These are phyloP conservation scores for Leccinum solheimii DNA, from an alignment of 1,284 basidiomycete species.

Conservation along the genomic window DNA sequence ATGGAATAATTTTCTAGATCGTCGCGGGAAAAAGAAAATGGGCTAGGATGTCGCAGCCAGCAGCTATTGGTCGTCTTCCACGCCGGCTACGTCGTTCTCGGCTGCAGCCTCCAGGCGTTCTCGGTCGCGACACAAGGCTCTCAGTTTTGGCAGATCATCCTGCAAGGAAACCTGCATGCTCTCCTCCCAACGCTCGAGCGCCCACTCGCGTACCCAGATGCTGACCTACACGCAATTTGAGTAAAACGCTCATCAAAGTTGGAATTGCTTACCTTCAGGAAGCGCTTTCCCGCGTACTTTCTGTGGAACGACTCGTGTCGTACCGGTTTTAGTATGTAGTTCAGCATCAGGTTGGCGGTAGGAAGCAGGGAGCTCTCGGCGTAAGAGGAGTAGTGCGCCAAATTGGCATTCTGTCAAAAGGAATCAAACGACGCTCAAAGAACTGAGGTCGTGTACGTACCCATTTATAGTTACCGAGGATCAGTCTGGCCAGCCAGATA, in stretches of 20 bases:
- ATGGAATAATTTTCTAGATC: background rate
- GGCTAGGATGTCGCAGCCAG: background rate
- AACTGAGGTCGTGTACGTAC: no score
- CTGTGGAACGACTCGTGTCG: background rate
- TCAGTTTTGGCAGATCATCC: background rate
- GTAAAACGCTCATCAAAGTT: background rate
- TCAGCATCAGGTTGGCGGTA: background rate
- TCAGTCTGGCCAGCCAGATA: no score
- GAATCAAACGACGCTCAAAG: no score
- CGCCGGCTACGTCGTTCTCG: background rate
- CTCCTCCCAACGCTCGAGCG: background rate
- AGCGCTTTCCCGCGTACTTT: background rate
- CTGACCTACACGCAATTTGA: background rate
- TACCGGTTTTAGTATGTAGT: constrained; percentile 1
- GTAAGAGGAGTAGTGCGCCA: background rate
- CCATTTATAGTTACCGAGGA: no score
- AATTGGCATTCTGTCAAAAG: background rate
- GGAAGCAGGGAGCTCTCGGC: background rate
- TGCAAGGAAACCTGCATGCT: background rate
- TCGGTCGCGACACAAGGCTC: background rate
- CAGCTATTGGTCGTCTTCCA: background rate
- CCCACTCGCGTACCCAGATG: background rate
- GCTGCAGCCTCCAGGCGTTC: background rate
- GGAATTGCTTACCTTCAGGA: background rate
- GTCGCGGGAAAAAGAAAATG: background rate